Conservation (phyloP, 768 basidiomycete genomes). For the Tylopilus cervinicoccineus region DNA sequence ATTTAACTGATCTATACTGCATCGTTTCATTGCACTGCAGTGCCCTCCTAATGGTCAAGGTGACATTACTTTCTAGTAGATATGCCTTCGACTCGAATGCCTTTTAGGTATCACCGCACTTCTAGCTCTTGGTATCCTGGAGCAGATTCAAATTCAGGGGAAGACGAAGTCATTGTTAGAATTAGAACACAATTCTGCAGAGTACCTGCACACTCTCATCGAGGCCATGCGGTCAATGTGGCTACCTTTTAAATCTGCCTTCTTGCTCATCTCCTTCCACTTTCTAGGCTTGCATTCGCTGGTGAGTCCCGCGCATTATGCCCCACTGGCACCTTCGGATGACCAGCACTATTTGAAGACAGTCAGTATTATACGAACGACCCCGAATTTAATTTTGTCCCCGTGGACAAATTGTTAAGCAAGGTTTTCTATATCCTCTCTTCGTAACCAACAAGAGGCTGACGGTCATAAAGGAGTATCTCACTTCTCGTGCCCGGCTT, state of each 20-base stretch:
- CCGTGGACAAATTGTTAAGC: constrained; percentile 80
- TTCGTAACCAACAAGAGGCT: background rate
- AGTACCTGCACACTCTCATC: constrained; percentile 84
- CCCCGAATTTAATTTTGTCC: constrained; percentile 72
- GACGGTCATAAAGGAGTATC: constrained; percentile 62
- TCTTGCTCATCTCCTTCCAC: background rate
- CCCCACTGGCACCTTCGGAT: background rate
- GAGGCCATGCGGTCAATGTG: constrained; percentile 71
- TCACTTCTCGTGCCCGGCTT: constrained; percentile 71
- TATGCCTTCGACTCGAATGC: background rate
- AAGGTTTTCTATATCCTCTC: constrained; percentile 44
- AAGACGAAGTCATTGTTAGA: constrained; percentile 65
- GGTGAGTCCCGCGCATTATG: constrained; percentile 40
- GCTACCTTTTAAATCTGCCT: background rate
- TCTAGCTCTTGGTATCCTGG: constrained; percentile 89
- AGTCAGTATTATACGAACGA: constrained; percentile 91
- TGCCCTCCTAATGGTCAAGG: constrained; percentile 98
- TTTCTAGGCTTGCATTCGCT: constrained; percentile 60
- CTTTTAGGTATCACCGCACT: constrained; percentile 79
- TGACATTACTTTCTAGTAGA: constrained; percentile 4
- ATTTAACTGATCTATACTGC: background rate
- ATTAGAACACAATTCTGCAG: constrained; percentile 86
- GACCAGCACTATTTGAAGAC: constrained; percentile 41
- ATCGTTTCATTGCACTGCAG: constrained; percentile 33
- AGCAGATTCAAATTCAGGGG: constrained; percentile 74